A percentile compares a stretch with the other conserved stretches of the same genome.
Evolutionary conservation across 202 grass and related monocot genomes (phyloP).

Genomic region (Sporobolus alterniflorus): DNA sequence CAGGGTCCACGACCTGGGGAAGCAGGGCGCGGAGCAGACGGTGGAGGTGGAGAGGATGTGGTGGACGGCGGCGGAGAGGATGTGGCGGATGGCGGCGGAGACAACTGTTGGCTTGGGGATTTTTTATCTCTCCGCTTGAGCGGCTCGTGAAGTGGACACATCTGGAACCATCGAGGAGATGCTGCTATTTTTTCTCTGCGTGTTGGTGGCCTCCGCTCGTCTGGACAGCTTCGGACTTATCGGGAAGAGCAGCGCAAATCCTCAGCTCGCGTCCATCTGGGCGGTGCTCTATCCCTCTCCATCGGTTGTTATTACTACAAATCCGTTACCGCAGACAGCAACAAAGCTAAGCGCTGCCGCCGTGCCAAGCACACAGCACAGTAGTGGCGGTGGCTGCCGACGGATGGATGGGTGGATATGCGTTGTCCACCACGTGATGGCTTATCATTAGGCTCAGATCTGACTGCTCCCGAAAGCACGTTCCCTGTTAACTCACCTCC

Average conservation of each 20-base stretch:
- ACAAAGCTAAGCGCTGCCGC: too few species aligned
- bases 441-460: constrained; percentile 36
- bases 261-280: background rate
- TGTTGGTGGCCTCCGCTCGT: too few species aligned
- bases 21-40: constrained; percentile 56
- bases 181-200: too few species aligned
- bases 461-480: background rate
- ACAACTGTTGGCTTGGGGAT: too few species aligned
- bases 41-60: constrained; percentile 78
- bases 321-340: too few species aligned
- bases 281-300: background rate
- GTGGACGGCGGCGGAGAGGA: constrained; percentile 74
- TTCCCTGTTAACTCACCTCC: constrained; percentile 2
- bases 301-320: background rate
- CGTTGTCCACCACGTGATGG: constrained; percentile 64
- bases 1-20: constrained; percentile 59
- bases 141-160: too few species aligned
- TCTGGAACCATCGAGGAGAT: too few species aligned
- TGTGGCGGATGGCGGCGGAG: constrained; percentile 74
- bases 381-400: background rate
- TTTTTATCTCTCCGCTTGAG: too few species aligned
- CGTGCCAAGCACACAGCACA: too few species aligned
- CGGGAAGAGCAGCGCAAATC: constrained; percentile 11
- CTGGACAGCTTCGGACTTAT: too few species aligned
- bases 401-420: background rate